Percentiles rank a stretch among this genome's conserved stretches.
Conservation (phyloP, 345 rosid species). For the Lepidium africanum region DNA sequence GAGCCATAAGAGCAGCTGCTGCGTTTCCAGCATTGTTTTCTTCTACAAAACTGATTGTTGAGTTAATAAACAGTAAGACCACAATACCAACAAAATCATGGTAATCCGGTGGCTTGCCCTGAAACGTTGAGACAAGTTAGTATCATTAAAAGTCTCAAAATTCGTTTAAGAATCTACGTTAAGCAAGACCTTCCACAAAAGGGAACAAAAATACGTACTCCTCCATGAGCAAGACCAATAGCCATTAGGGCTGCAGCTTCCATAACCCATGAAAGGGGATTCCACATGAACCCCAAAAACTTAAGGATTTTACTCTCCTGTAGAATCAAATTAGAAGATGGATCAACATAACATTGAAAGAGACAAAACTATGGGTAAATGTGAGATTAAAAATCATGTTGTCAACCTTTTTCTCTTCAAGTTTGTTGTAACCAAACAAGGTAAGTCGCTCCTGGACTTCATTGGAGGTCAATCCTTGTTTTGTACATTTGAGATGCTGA, state of each 20-base stretch:
- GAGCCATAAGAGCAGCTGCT: constrained; percentile 69
- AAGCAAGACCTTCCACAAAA: not conserved
- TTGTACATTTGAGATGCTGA: constrained; percentile 38
- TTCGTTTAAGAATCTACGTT: not conserved
- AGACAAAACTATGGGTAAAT: not conserved
- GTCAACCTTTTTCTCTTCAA: constrained; percentile 46
- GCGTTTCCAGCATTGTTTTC: constrained; percentile 76
- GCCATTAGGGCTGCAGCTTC: constrained; percentile 74
- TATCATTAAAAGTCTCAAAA: not conserved
- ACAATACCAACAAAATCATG: constrained; percentile 53
- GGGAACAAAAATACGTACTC: constrained; percentile 27
- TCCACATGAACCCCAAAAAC: constrained; percentile 63
- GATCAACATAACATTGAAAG: not conserved
- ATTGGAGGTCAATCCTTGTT: constrained; percentile 35
- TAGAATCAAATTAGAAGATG: not conserved
- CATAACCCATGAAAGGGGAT: constrained; percentile 73
- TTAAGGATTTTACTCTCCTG: constrained; percentile 55
- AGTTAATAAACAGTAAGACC: constrained; percentile 43
- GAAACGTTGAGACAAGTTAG: constrained; percentile 6
- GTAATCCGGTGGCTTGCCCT: constrained; percentile 51
- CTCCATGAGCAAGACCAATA: constrained; percentile 61
- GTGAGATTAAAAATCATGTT: not conserved
- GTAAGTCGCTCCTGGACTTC: constrained; percentile 37
- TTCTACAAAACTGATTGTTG: constrained; percentile 59
- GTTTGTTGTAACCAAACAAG: constrained; percentile 53